Evolutionary conservation across 2,329 filamentous ascomycete genomes (phyloP), one percentile per base, ranked within the genome.

Genomic region (Ceratocystis harringtonii): DNA sequence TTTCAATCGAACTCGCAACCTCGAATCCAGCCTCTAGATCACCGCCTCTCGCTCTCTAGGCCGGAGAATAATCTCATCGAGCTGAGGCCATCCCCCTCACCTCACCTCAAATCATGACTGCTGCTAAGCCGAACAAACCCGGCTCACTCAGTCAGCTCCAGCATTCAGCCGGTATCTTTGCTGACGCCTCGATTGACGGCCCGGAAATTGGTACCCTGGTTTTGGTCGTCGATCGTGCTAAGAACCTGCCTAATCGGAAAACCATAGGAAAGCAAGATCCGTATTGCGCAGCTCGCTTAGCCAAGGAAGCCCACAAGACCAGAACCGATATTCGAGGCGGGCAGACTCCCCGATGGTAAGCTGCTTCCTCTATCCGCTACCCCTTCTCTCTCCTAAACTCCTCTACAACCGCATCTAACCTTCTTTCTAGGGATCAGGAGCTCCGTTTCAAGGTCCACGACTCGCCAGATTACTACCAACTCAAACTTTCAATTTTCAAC

Each of bases 201-300:
- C 92, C 94, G 2, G 81, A 89, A 68, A 96, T 99, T 72, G 94
- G 94, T 70, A 97, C 92, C 1, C 80, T 99, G 70, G 90, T 99
- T 60, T 83, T 91, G 66, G 87, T 99, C 71, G 84, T 97, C 72
- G 94, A 99, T 77, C 84, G 92, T 70, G 94, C 92, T 63, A 97
- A 96, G 83, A 99, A 99, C 74, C 78, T 99, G 70, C 94, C 94
- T 62, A 99, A 99, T 77, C 80, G 91, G 70, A 95, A 95, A 79
- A 94, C 91, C 5, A 96, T 99, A 80, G 94, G 94, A 65, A 99
- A 99, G 77, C 94, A 99, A 78, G 92, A 97, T 74, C 92, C 94
- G 0, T 99, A 97, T 76, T 96, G 92, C 76, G 94, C 94, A 45
- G 92, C 91, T 41, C 82, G 94, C 64, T 78, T 99, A 58, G 94